Conservation (phyloP, 768 basidiomycete genomes). For the Brasilioporus rufonigricans region DNA sequence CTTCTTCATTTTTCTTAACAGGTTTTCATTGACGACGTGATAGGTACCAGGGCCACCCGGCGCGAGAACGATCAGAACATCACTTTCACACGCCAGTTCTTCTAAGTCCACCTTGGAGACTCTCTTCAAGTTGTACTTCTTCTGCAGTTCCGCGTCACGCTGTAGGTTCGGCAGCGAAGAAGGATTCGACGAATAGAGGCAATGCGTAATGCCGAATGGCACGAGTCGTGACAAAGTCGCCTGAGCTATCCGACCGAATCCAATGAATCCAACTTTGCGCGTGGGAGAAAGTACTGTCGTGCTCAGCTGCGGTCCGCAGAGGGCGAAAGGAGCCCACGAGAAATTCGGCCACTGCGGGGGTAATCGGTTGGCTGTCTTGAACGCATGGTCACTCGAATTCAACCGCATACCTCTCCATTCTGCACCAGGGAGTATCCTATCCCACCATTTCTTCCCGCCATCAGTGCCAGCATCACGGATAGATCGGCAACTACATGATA, state of each 20-base stretch:
- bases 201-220: slow-evolving; percentile 77
- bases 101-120: slow-evolving; percentile 61
- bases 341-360: slow-evolving; percentile 69
- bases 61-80: slow-evolving; percentile 82
- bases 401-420: slow-evolving; percentile 55
- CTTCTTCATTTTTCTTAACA: slow-evolving; percentile 83
- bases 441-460: slow-evolving; percentile 85
- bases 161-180: slow-evolving; percentile 42
- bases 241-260: slow-evolving; percentile 93
- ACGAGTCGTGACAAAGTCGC: slow-evolving; percentile 75
- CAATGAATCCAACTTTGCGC: slow-evolving; percentile 85
- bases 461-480: slow-evolving; percentile 85
- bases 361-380: background rate
- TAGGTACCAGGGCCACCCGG: slow-evolving; percentile 70
- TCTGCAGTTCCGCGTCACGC: slow-evolving; percentile 39
- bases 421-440: slow-evolving; percentile 63
- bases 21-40: slow-evolving; percentile 67
- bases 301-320: slow-evolving; percentile 83
- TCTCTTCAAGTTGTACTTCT: slow-evolving; percentile 31
- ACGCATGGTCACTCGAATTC: background rate
- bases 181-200: slow-evolving; percentile 65
- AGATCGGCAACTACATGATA: slow-evolving; percentile 80
- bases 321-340: slow-evolving; percentile 78
- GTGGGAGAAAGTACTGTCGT: slow-evolving; percentile 44
- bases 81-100: slow-evolving; percentile 72